phyloP scores from a whole-genome alignment of 1,284 basidiomycete genomes.

The Peniophora sp. region DNA sequence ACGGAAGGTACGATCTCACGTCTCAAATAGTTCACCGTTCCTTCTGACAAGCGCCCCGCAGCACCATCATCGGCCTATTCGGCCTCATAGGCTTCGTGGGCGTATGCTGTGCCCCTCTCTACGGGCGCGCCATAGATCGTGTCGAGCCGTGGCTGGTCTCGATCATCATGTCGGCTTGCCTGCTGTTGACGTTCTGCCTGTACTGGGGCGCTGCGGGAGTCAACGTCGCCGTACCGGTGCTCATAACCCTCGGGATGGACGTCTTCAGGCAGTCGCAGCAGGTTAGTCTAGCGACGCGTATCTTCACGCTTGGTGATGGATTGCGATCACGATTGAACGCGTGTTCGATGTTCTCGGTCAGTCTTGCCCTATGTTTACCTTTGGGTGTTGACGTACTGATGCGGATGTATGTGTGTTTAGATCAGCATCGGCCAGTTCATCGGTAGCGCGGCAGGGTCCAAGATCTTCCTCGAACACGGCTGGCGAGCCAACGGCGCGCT shows the following conservation, averaged over 20 bases:
- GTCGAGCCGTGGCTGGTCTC: slow-evolving; percentile 44
- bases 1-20: background rate
- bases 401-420: slow-evolving; percentile 5
- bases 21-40: background rate
- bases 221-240: slow-evolving; percentile 36
- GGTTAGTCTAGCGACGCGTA: slow-evolving; percentile 29
- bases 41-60: slow-evolving; percentile 8
- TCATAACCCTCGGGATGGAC: slow-evolving; percentile 39
- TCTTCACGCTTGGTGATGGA: slow-evolving; percentile 26
- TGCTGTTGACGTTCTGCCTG: slow-evolving; percentile 29
- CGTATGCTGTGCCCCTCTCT: slow-evolving; percentile 37
- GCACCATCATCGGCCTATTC: slow-evolving; percentile 47
- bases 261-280: slow-evolving; percentile 41
- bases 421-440: slow-evolving; percentile 39
- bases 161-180: slow-evolving; percentile 26
- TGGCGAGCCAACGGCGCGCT: slow-evolving; percentile 43
- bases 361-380: background rate
- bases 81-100: slow-evolving; percentile 43
- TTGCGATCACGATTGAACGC: slow-evolving; percentile 45
- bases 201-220: slow-evolving; percentile 36
- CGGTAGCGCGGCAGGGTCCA: slow-evolving; percentile 45
- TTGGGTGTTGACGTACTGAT: background rate
- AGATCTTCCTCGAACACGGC: slow-evolving; percentile 40
- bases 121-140: slow-evolving; percentile 41
- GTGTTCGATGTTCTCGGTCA: slow-evolving; percentile 33